Percentiles rank a stretch among this genome's conserved stretches.
Conservation (phyloP, 495 filamentous ascomycete species). For the Coniosporium apollinis region DNA sequence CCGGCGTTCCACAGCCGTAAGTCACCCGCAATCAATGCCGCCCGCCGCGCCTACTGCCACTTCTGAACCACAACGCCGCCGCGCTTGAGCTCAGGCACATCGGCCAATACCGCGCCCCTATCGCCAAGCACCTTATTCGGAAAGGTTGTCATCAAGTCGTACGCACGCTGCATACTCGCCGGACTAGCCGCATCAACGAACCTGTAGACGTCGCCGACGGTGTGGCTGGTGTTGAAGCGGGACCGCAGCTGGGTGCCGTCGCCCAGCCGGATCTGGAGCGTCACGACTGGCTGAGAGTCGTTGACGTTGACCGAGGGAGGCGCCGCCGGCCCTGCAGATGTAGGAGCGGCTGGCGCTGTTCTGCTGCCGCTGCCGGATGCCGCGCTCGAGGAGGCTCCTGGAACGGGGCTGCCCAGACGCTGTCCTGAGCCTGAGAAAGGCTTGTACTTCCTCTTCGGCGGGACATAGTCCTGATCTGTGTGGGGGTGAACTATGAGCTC, state of each 20-base stretch:
- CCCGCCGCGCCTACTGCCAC: slow-evolving; percentile 38
- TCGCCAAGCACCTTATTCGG: slow-evolving; percentile 86
- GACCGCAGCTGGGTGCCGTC: slow-evolving; percentile 75
- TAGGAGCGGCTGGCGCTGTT: slow-evolving; percentile 24
- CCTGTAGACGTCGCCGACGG: slow-evolving; percentile 75
- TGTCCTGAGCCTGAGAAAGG: slow-evolving; percentile 73
- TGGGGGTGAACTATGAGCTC: slow-evolving; percentile 83
- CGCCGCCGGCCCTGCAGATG: slow-evolving; percentile 15
- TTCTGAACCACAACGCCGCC: slow-evolving; percentile 80
- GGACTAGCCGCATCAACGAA: slow-evolving; percentile 61
- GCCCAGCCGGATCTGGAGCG: slow-evolving; percentile 73
- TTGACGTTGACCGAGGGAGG: slow-evolving; percentile 43
- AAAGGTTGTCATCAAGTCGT: slow-evolving; percentile 87
- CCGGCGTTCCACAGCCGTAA: no score
- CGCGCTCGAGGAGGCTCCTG: slow-evolving; percentile 33
- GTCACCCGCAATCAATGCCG: slow-evolving; percentile 3
- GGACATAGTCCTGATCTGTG: slow-evolving; percentile 57
- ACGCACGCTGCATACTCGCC: slow-evolving; percentile 39
- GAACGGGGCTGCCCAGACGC: slow-evolving; percentile 82
- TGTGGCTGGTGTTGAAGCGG: slow-evolving; percentile 84
- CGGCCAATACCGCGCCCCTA: slow-evolving; percentile 46
- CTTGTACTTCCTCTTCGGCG: slow-evolving; percentile 70
- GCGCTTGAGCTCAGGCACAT: slow-evolving; percentile 68
- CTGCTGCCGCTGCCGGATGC: slow-evolving; percentile 17
- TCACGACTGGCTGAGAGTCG: slow-evolving; percentile 57